Conservation (phyloP, 768 basidiomycete species). For the Cyathus striatus region DNA sequence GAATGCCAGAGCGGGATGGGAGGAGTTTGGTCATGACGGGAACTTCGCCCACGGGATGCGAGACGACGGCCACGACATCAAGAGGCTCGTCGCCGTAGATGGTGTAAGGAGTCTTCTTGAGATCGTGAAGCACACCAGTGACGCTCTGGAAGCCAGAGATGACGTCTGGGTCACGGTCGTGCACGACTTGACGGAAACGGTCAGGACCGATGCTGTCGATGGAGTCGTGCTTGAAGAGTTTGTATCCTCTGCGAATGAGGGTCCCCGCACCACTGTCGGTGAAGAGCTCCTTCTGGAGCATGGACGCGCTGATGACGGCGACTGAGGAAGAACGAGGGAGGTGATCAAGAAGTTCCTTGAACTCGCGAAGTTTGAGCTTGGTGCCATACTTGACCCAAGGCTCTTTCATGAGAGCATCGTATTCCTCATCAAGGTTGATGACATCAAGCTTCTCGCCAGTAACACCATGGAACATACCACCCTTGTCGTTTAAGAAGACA, state of each 20-base stretch:
- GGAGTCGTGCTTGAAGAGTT: constrained; percentile 84
- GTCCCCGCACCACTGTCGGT: constrained; percentile 98
- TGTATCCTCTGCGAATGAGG: constrained; percentile 96
- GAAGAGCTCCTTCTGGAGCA: constrained; percentile 96
- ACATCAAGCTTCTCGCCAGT: constrained; percentile 94
- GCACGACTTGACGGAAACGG: constrained; percentile 89
- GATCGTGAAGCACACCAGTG: constrained; percentile 76
- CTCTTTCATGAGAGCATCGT: constrained; percentile 94
- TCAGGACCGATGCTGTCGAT: constrained; percentile 88
- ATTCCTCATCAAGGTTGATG: constrained; percentile 99
- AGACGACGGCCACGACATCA: constrained; percentile 91
- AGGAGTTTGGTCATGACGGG: constrained; percentile 94
- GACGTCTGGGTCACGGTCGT: constrained; percentile 94
- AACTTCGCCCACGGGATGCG: constrained; percentile 82
- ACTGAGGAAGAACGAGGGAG: constrained; percentile 98
- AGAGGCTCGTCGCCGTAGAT: constrained; percentile 99
- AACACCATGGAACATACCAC: constrained; percentile 95
- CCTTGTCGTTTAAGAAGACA: constrained; percentile 97
- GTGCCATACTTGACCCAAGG: constrained; percentile 99
- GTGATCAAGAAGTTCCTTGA: constrained; percentile 97
- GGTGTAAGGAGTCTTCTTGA: constrained; percentile 82
- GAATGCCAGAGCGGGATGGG: constrained; percentile 78
- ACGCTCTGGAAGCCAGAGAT: constrained; percentile 79
- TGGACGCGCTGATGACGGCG: constrained; percentile 91
- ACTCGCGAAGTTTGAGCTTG: constrained; percentile 97